These are phyloP conservation scores for Acanthamoeba quina DNA, from an alignment of 208 protist species.

Conservation along the genomic window DNA sequence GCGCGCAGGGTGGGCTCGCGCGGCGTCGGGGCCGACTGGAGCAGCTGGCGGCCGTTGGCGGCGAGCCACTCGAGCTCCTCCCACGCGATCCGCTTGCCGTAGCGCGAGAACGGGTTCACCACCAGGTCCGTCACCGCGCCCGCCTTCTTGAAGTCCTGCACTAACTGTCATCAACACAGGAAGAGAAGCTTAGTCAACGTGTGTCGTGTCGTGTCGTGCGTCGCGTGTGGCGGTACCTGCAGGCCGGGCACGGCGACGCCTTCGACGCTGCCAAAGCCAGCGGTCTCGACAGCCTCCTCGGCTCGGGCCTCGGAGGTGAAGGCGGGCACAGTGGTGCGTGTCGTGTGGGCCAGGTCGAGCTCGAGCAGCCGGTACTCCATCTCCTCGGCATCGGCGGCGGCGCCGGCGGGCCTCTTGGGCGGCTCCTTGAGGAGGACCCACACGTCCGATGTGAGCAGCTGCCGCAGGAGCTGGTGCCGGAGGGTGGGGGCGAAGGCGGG, in stretches of 20 bases:
- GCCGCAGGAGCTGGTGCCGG: conserved; percentile 13
- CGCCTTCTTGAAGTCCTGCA: conserved; percentile 38
- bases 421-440: conserved; percentile 23
- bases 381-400: neutral
- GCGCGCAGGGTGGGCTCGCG: neutral
- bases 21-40: neutral
- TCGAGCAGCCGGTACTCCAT: conserved; percentile 33
- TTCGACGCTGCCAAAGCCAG: neutral
- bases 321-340: neutral
- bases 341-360: conserved; percentile 15
- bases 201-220: neutral
- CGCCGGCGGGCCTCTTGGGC: neutral
- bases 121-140: neutral
- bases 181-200: neutral
- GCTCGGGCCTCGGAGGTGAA: conserved; percentile 36
- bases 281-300: conserved; percentile 18
- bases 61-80: conserved; percentile 46
- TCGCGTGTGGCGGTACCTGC: neutral
- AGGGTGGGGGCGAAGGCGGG: neutral
- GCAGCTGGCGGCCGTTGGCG: conserved; percentile 2
- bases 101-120: conserved; percentile 53
- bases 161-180: neutral
- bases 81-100: conserved; percentile 54
- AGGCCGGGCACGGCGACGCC: neutral
- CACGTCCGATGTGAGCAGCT: neutral